These are phyloP conservation scores for Candida ipomoeae DNA, from an alignment of 805 yeast species.

Conservation along the genomic window DNA sequence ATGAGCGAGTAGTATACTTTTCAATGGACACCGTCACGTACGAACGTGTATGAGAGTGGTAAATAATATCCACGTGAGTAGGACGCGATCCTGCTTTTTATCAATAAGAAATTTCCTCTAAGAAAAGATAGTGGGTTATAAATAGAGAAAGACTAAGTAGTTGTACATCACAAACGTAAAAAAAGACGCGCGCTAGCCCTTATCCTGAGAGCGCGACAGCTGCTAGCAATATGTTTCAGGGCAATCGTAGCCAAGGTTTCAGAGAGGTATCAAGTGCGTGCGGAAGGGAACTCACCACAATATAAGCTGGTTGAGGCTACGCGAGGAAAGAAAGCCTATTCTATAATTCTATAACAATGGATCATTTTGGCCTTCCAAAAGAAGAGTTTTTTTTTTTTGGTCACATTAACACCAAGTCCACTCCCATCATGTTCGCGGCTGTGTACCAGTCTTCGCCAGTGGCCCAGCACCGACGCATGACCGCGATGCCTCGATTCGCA, in stretches of 20 bases:
- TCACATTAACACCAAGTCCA: slow-evolving; percentile 43
- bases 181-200: slow-evolving; percentile 17
- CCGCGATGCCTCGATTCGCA: slow-evolving; percentile 42
- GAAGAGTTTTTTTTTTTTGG: slow-evolving; percentile 6
- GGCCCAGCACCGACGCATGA: slow-evolving; percentile 53
- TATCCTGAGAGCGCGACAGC: background rate
- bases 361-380: background rate
- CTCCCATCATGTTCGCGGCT: slow-evolving; percentile 38
- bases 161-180: background rate
- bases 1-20: background rate
- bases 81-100: background rate
- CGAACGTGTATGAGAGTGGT: background rate
- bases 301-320: background rate
- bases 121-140: background rate
- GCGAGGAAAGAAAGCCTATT: background rate
- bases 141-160: background rate
- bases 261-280: background rate
- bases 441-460: slow-evolving; percentile 50
- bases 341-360: background rate
- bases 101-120: background rate
- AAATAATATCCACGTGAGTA: background rate
- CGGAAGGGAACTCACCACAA: no score
- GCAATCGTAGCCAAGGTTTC: background rate
- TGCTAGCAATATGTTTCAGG: background rate
- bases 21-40: background rate